Percentiles rank a stretch among this genome's conserved stretches.
phyloP scores from a whole-genome alignment of 2,329 filamentous ascomycete species.

The Ophiostoma fasciatum region DNA sequence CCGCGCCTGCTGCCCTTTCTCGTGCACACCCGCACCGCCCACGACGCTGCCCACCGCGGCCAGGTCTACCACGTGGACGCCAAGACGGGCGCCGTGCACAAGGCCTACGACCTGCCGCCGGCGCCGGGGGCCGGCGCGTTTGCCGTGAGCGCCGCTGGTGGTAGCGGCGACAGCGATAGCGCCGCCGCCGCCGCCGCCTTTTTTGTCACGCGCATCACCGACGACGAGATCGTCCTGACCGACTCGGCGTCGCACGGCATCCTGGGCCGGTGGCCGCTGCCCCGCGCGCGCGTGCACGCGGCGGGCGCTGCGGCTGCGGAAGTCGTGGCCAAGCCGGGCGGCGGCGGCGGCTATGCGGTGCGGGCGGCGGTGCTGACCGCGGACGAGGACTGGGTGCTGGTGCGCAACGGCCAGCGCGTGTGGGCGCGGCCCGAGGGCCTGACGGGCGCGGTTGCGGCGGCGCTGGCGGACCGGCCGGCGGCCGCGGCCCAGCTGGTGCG shows the following conservation, averaged over 20 bases:
- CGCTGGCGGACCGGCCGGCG: slow-evolving; percentile 64
- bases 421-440: slow-evolving; percentile 79
- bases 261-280: slow-evolving; percentile 57
- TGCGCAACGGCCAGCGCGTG: slow-evolving; percentile 64
- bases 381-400: slow-evolving; percentile 63
- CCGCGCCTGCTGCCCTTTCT: slow-evolving; percentile 84
- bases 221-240: slow-evolving; percentile 56
- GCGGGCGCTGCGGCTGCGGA: slow-evolving; percentile 38
- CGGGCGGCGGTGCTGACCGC: slow-evolving; percentile 57
- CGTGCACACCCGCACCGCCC: slow-evolving; percentile 59
- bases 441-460: slow-evolving; percentile 62
- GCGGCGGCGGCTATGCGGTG: slow-evolving; percentile 55
- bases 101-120: slow-evolving; percentile 66
- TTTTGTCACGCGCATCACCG: slow-evolving; percentile 73
- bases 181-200: slow-evolving; percentile 68
- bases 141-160: slow-evolving; percentile 40
- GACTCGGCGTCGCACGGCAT: slow-evolving; percentile 66
- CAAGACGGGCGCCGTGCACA: slow-evolving; percentile 52
- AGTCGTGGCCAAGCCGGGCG: slow-evolving; percentile 54
- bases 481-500: slow-evolving; percentile 57
- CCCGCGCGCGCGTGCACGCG: slow-evolving; percentile 46
- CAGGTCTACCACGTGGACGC: slow-evolving; percentile 76
- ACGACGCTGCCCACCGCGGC: slow-evolving; percentile 40
- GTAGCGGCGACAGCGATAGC: too few species aligned
- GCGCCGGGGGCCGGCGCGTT: slow-evolving; percentile 58